Percentiles rank a stretch among this genome's conserved stretches.
phyloP scores from a whole-genome alignment of 2,329 filamentous ascomycete genomes.

The Botrytis sinoallii region DNA sequence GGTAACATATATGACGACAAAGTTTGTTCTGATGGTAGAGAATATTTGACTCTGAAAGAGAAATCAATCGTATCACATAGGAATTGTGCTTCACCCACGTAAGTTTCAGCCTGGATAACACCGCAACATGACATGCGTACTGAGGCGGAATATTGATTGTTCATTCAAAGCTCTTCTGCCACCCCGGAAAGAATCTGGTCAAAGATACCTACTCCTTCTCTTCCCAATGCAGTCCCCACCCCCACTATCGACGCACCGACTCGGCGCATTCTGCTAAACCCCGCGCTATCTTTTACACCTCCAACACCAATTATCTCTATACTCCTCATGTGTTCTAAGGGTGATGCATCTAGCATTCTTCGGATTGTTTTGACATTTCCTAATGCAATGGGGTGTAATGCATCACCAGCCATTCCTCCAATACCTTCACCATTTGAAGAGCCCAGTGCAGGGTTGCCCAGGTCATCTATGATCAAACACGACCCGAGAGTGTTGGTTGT shows the following conservation, averaged over 20 bases:
- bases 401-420: slow-evolving; percentile 69
- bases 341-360: slow-evolving; percentile 49
- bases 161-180: neutral
- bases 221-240: slow-evolving; percentile 66
- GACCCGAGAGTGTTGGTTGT: slow-evolving; percentile 72
- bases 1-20: neutral
- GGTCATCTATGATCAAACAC: slow-evolving; percentile 54
- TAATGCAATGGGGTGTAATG: slow-evolving; percentile 69
- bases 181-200: slow-evolving; percentile 46
- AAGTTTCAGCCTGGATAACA: neutral
- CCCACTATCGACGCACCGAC: slow-evolving; percentile 67
- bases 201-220: slow-evolving; percentile 61
- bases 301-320: slow-evolving; percentile 69
- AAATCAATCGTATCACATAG: neutral
- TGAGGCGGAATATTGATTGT: neutral
- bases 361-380: slow-evolving; percentile 73
- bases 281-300: slow-evolving; percentile 62
- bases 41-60: neutral
- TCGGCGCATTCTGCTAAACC: slow-evolving; percentile 61
- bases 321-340: slow-evolving; percentile 45
- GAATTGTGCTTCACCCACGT: neutral
- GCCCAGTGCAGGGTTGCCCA: slow-evolving; percentile 42
- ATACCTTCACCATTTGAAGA: slow-evolving; percentile 55
- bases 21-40: neutral
- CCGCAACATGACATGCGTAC: neutral